Evolutionary conservation across 2,329 filamentous ascomycete species (phyloP).

Genomic region (Pyricularia grisea): DNA sequence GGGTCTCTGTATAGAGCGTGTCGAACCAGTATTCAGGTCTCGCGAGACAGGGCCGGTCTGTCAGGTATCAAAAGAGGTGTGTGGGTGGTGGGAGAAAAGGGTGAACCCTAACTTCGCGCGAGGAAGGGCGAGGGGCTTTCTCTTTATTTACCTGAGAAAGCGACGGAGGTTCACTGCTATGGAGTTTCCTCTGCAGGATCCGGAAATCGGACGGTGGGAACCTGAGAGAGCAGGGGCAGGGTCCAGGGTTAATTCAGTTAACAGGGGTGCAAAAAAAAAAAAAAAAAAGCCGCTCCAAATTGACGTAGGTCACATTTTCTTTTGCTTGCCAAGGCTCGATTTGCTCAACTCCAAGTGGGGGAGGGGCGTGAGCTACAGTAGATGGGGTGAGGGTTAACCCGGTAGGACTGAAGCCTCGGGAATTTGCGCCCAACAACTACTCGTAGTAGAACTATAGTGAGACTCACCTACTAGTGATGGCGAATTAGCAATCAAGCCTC

Average conservation of each 20-base stretch:
- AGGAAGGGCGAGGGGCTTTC: neutral
- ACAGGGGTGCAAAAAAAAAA: neutral
- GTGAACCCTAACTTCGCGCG: neutral
- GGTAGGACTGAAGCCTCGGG: neutral
- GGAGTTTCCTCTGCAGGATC: neutral
- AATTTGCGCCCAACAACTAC: neutral
- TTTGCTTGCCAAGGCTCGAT: neutral
- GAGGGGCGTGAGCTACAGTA: neutral
- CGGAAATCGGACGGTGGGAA: slow-evolving; percentile 2
- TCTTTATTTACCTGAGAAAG: neutral
- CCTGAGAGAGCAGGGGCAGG: neutral
- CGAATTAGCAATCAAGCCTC: neutral
- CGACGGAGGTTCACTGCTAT: neutral
- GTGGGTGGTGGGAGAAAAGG: neutral
- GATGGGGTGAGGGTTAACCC: neutral
- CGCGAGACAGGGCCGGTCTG: neutral
- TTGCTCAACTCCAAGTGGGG: neutral
- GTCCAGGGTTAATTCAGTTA: neutral
- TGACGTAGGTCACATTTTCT: neutral
- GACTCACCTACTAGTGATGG: neutral
- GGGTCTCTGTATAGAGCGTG: neutral
- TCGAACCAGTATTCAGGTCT: neutral
- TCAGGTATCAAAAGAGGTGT: neutral
- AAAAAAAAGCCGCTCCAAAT: neutral
- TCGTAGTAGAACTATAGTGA: too few relatives aligned